These are phyloP conservation scores for Stygiomarasmius scandens DNA, from an alignment of 1,284 basidiomycete genomes.

Conservation along the genomic window DNA sequence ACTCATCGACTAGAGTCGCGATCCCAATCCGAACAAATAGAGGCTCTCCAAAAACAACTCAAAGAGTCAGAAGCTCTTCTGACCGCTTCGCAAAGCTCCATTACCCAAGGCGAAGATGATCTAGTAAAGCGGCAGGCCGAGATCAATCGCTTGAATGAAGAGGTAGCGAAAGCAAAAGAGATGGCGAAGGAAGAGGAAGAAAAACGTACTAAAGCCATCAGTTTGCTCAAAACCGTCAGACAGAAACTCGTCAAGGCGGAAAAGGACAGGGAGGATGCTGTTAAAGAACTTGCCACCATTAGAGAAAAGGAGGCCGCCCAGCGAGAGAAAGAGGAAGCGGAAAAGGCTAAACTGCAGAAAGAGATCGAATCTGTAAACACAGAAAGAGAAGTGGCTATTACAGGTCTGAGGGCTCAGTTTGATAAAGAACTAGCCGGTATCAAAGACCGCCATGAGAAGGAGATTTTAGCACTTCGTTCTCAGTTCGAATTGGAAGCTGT, in stretches of 20 bases:
- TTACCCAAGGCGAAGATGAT: slow-evolving; percentile 49
- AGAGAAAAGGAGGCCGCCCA: slow-evolving; percentile 60
- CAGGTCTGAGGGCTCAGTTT: slow-evolving; percentile 69
- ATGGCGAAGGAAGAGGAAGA: slow-evolving; percentile 90
- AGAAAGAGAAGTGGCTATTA: slow-evolving; percentile 74
- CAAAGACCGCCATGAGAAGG: slow-evolving; percentile 76
- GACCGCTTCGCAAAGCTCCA: slow-evolving; percentile 53
- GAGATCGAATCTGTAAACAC: slow-evolving; percentile 62
- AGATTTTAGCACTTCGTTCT: slow-evolving; percentile 62
- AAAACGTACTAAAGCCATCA: slow-evolving; percentile 91
- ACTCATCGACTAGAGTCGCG: slow-evolving; percentile 77
- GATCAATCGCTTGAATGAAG: slow-evolving; percentile 57
- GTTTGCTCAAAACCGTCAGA: slow-evolving; percentile 87
- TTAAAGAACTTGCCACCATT: slow-evolving; percentile 53
- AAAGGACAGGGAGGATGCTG: slow-evolving; percentile 83
- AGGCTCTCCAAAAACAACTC: slow-evolving; percentile 70
- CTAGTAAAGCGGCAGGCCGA: slow-evolving; percentile 53
- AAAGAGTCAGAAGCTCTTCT: slow-evolving; percentile 70
- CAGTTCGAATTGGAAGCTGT: slow-evolving; percentile 81
- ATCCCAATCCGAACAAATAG: slow-evolving; percentile 76
- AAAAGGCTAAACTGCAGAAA: slow-evolving; percentile 55
- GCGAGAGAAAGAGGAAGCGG: slow-evolving; percentile 71
- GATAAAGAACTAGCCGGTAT: slow-evolving; percentile 71
- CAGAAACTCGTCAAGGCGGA: slow-evolving; percentile 92
- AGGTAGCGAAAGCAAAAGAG: slow-evolving; percentile 63